Percentiles rank a stretch among this genome's conserved stretches.
phyloP scores from a whole-genome alignment of 345 rosid species.

The Brassica cretica region DNA sequence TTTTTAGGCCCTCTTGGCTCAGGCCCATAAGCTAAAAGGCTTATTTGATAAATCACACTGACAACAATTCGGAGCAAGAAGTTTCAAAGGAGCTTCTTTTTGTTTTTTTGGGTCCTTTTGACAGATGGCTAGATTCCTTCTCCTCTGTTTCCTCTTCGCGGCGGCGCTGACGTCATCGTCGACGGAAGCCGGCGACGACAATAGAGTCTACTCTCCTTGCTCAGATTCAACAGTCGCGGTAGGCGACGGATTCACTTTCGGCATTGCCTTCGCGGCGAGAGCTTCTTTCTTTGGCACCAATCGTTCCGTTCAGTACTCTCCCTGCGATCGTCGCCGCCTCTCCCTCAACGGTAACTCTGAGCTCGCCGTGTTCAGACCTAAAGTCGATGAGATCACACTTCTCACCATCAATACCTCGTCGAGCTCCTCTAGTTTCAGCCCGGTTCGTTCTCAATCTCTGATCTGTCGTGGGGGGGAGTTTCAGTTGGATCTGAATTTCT shows the following conservation, averaged over 20 bases:
- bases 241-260: constrained; percentile 87
- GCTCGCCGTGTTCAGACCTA: constrained; percentile 83
- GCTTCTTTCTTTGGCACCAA: constrained; percentile 49
- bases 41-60: neutral
- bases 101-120: neutral
- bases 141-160: constrained; percentile 40
- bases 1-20: neutral
- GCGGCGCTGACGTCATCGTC: constrained; percentile 41
- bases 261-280: constrained; percentile 67
- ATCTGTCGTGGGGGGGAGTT: neutral
- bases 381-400: constrained; percentile 99
- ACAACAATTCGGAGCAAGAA: neutral
- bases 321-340: constrained; percentile 75
- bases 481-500: neutral
- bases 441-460: constrained; percentile 45
- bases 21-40: constrained; percentile 26
- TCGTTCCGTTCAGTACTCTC: constrained; percentile 59
- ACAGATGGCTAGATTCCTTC: constrained; percentile 42
- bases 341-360: constrained; percentile 56
- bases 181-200: constrained; percentile 48
- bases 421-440: constrained; percentile 53
- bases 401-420: constrained; percentile 71
- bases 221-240: constrained; percentile 64
- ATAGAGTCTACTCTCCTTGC: constrained; percentile 62
- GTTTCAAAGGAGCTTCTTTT: neutral